Percentiles rank a stretch among this genome's conserved stretches.
Conservation (phyloP, 371 early-diverging fungal genomes). For the Chytridium lagenaria region DNA sequence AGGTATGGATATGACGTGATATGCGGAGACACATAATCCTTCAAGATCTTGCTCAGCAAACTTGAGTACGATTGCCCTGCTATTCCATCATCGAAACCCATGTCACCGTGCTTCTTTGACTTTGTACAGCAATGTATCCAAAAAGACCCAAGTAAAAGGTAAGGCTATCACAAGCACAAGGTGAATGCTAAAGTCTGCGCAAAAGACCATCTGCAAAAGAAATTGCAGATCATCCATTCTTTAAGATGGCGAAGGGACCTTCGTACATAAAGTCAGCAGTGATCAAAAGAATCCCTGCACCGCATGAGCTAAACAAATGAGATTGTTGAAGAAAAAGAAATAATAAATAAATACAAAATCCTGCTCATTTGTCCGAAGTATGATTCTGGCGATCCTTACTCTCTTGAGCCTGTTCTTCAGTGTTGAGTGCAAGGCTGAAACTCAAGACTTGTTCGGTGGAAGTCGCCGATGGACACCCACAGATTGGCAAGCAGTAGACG, state of each 20-base stretch:
- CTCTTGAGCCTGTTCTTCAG: neutral
- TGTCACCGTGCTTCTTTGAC: constrained; percentile 48
- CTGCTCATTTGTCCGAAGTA: no score
- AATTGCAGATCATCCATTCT: constrained; percentile 52
- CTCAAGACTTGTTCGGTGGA: constrained; percentile 3
- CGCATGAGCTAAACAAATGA: neutral
- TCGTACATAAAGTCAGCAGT: constrained; percentile 46
- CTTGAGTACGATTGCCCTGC: constrained; percentile 55
- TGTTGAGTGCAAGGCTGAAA: neutral
- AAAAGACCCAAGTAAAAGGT: constrained; percentile 52
- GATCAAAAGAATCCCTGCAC: neutral
- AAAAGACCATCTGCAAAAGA: constrained; percentile 52
- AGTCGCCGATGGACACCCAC: neutral
- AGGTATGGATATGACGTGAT: constrained; percentile 35
- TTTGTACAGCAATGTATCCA: constrained; percentile 51
- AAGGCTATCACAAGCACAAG: neutral
- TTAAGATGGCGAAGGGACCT: constrained; percentile 48
- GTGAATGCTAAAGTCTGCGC: neutral
- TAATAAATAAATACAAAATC: neutral
- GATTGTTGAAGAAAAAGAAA: neutral
- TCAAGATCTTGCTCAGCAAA: constrained; percentile 55
- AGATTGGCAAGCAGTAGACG: neutral
- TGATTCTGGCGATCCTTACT: neutral
- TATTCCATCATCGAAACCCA: constrained; percentile 31
- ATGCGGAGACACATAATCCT: neutral